Evolutionary conservation across 495 filamentous ascomycete species (phyloP).

Genomic region (Podospora appendiculata): DNA sequence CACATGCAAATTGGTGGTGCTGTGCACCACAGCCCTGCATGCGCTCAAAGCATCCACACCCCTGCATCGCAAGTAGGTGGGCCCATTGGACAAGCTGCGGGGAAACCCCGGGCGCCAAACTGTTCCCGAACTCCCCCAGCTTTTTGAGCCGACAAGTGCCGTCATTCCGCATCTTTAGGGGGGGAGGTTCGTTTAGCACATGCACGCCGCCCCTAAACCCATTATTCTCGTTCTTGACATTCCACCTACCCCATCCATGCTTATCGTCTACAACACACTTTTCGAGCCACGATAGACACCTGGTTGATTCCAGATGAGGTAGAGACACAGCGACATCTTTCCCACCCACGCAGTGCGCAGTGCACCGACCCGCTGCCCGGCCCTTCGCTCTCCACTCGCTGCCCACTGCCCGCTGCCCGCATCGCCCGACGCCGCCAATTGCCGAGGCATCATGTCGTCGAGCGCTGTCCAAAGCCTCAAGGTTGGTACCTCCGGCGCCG

Average conservation of each 20-base stretch:
- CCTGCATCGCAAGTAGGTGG: constrained; percentile 2
- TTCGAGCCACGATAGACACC: too few species aligned
- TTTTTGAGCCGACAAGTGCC: constrained; percentile 19
- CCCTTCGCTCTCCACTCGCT: constrained; percentile 1
- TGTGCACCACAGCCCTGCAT: too few species aligned
- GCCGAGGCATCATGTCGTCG: constrained; percentile 32
- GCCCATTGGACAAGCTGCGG: background rate
- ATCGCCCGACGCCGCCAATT: constrained; percentile 3
- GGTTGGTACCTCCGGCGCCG: constrained; percentile 7
- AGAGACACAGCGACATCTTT: background rate
- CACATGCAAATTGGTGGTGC: too few species aligned
- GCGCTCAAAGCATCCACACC: background rate
- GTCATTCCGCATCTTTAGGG: constrained; percentile 4
- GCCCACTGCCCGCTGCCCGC: background rate
- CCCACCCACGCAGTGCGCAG: constrained; percentile 7
- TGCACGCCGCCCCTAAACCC: background rate
- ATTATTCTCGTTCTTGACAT: background rate
- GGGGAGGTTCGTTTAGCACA: background rate
- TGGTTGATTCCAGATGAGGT: constrained; percentile 3
- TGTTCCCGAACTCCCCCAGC: background rate
- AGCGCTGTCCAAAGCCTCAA: constrained; percentile 24
- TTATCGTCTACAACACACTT: too few species aligned
- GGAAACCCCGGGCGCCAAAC: constrained; percentile 1
- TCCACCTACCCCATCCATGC: too few species aligned
- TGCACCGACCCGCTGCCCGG: constrained; percentile 12